Conservation (phyloP, 2,329 filamentous ascomycete genomes). For the Neofusicoccum sp. region DNA sequence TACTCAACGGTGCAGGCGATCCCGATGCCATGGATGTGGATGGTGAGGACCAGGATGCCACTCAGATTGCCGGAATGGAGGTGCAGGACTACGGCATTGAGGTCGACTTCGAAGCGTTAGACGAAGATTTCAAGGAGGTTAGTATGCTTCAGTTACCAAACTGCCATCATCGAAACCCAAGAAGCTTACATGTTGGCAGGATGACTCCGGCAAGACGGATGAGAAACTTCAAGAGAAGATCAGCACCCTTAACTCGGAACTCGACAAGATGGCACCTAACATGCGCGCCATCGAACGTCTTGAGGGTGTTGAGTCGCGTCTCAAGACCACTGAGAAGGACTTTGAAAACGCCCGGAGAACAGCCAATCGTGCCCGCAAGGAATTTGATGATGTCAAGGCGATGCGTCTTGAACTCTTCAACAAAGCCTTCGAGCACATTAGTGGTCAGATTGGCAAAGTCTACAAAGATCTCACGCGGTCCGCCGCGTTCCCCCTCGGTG, state of each 20-base stretch:
- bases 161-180: neutral
- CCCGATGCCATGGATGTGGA: conserved; percentile 93
- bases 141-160: neutral
- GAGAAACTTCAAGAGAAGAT: conserved; percentile 78
- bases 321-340: conserved; percentile 83
- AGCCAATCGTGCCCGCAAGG: conserved; percentile 75
- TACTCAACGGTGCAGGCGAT: conserved; percentile 63
- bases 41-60: conserved; percentile 63
- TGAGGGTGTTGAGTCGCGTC: conserved; percentile 79
- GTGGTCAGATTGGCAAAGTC: conserved; percentile 88
- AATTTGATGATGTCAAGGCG: conserved; percentile 79
- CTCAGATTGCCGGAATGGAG: conserved; percentile 54
- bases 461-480: conserved; percentile 95
- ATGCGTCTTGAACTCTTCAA: conserved; percentile 90
- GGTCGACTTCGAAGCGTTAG: conserved; percentile 79
- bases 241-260: conserved; percentile 69
- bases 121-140: conserved; percentile 76
- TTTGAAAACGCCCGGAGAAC: conserved; percentile 81
- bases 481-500: conserved; percentile 89
- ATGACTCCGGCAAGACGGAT: conserved; percentile 71
- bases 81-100: conserved; percentile 91
- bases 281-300: conserved; percentile 94
- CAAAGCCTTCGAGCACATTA: conserved; percentile 92
- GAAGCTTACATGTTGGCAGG: conserved; percentile 49
- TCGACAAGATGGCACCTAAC: conserved; percentile 95